These are phyloP conservation scores for Kokia cookei DNA, from an alignment of 441 rosid genomes.

Conservation along the genomic window DNA sequence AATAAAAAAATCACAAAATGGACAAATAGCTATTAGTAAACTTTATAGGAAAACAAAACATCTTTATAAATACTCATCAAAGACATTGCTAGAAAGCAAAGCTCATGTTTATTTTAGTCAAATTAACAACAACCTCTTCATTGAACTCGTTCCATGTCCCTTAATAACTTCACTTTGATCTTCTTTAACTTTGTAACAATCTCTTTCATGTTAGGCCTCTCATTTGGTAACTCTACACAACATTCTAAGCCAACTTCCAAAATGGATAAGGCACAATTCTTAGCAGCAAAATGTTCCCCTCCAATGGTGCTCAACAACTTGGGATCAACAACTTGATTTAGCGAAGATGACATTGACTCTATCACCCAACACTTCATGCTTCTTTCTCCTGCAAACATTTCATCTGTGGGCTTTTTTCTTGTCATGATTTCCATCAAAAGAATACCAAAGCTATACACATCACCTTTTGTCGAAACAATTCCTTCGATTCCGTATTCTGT, in stretches of 20 bases:
- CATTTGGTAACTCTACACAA: not conserved
- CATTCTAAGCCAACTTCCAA: not conserved
- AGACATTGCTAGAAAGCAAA: no score
- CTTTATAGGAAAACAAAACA: no score
- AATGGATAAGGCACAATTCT: not conserved
- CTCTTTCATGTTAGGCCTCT: not conserved
- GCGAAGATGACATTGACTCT: not conserved
- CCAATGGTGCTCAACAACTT: not conserved
- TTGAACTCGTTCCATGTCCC: not conserved
- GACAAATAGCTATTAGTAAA: no score
- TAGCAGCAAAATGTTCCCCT: not conserved
- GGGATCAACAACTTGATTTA: not conserved
- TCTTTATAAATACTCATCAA: no score
- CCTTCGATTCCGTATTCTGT: conserved; percentile 14
- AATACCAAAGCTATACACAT: conserved; percentile 16
- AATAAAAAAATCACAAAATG: no score
- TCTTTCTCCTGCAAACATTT: conserved; percentile 1
- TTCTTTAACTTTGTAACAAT: not conserved
- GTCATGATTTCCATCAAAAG: conserved; percentile 12
- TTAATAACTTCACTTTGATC: not conserved
- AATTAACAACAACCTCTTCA: fast-evolving
- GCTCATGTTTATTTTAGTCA: no score
- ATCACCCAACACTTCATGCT: conserved; percentile 3
- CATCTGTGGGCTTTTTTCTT: conserved; percentile 15
- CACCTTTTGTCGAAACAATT: conserved; percentile 6